A percentile compares a stretch with the other conserved stretches of the same genome.
phyloP scores from a whole-genome alignment of 306 rosid species.

The Amphicarpaea edgeworthii region DNA sequence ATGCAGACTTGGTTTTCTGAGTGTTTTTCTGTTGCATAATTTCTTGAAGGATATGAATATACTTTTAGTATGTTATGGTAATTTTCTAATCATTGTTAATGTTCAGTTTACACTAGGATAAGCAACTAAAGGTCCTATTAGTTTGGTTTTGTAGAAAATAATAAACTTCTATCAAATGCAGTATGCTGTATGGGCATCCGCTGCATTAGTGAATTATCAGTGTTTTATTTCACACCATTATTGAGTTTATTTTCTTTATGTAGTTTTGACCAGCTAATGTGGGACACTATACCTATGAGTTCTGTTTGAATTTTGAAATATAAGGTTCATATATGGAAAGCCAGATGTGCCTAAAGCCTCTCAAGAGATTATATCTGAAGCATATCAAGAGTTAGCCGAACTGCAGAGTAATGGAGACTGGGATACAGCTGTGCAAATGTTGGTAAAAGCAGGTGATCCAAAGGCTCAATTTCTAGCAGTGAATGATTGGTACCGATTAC shows the following conservation, averaged over 20 bases:
- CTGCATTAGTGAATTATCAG: slow-evolving; percentile 25
- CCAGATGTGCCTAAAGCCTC: slow-evolving; percentile 94
- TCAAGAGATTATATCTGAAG: slow-evolving; percentile 70
- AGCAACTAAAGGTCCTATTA: slow-evolving; percentile 10
- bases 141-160: slow-evolving; percentile 26
- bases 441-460: slow-evolving; percentile 87
- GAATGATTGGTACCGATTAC: slow-evolving; percentile 92
- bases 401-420: slow-evolving; percentile 73
- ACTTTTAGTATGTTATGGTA: slow-evolving; percentile 13
- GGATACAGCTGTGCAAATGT: slow-evolving; percentile 90
- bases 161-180: slow-evolving; percentile 35
- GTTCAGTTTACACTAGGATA: slow-evolving; percentile 2
- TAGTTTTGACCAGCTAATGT: slow-evolving; percentile 13
- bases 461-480: slow-evolving; percentile 69
- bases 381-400: slow-evolving; percentile 64
- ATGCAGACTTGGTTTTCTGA: slow-evolving; percentile 34
- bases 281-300: slow-evolving; percentile 30
- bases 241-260: slow-evolving; percentile 33
- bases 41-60: slow-evolving; percentile 32
- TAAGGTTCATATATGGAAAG: slow-evolving; percentile 90
- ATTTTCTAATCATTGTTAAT: slow-evolving; percentile 27
- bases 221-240: slow-evolving; percentile 21
- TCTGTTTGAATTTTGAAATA: slow-evolving; percentile 39
- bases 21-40: background rate
- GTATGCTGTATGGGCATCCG: slow-evolving; percentile 35